Conservation (phyloP, 2,329 filamentous ascomycete genomes). For the Talaromyces sp. region DNA sequence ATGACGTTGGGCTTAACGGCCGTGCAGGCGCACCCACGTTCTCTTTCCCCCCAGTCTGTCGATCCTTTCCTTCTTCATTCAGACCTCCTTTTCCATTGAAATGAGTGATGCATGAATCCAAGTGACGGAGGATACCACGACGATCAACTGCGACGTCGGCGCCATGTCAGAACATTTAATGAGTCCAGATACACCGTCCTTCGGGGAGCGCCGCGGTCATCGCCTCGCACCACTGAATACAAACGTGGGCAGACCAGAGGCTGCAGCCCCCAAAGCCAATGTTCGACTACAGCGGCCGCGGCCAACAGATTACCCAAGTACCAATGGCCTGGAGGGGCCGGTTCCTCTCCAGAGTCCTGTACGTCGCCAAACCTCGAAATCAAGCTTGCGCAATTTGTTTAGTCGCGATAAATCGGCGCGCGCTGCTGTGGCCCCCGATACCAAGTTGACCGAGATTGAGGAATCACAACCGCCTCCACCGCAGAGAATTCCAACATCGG, state of each 20-base stretch:
- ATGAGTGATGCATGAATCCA: conserved; percentile 5
- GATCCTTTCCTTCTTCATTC: conserved; percentile 24
- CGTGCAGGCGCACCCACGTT: conserved; percentile 23
- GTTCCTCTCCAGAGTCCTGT: conserved; percentile 36
- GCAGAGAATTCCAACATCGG: conserved; percentile 15
- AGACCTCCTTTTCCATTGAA: conserved; percentile 18
- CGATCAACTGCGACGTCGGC: not conserved
- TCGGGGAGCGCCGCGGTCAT: conserved; percentile 42
- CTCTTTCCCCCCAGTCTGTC: conserved; percentile 6
- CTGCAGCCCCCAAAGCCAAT: conserved; percentile 7
- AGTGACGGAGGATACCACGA: not conserved
- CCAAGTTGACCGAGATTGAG: conserved; percentile 36
- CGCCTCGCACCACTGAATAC: conserved; percentile 41
- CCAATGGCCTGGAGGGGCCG: conserved; percentile 29
- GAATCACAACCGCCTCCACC: conserved; percentile 26
- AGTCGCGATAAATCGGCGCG: conserved; percentile 39
- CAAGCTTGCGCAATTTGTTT: conserved; percentile 42
- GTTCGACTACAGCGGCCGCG: conserved; percentile 34
- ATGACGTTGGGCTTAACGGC: conserved; percentile 21
- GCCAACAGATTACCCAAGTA: conserved; percentile 33
- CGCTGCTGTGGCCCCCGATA: conserved; percentile 22
- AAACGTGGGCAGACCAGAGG: conserved; percentile 38
- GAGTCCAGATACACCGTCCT: conserved; percentile 23
- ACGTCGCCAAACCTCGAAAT: conserved; percentile 41
- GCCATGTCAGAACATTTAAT: conserved; percentile 6